Conservation (phyloP, 1,284 basidiomycete species). For the Amylostereum chailletii region DNA sequence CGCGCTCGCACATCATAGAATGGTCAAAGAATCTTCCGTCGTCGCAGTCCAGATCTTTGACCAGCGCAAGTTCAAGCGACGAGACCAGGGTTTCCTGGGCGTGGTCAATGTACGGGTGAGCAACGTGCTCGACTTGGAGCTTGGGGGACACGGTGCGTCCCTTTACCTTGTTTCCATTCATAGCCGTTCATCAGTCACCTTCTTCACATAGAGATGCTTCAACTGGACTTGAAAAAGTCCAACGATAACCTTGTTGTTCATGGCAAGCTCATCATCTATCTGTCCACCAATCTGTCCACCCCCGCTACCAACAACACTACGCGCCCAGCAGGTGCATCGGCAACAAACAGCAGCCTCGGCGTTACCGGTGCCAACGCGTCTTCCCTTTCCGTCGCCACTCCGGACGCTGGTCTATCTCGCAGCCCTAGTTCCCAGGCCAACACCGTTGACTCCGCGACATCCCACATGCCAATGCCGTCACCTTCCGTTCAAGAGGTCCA, state of each 20-base stretch:
- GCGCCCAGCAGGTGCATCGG: conserved; percentile 25
- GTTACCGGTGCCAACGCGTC: conserved; percentile 22
- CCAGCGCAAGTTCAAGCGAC: conserved; percentile 94
- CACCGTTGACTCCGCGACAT: conserved; percentile 14
- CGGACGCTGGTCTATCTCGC: conserved; percentile 22
- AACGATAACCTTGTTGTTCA: conserved; percentile 83
- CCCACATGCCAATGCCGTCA: conserved; percentile 26
- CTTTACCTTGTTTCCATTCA: not conserved
- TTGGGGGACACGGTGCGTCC: conserved; percentile 64
- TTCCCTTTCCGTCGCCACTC: conserved; percentile 24
- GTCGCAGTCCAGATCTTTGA: conserved; percentile 98
- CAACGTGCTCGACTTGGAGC: conserved; percentile 76
- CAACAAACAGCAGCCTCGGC: conserved; percentile 22
- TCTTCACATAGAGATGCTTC: conserved; percentile 56
- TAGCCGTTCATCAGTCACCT: not conserved
- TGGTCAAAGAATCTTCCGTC: conserved; percentile 82
- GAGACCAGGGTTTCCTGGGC: conserved; percentile 91
- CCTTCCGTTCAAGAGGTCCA: conserved; percentile 25
- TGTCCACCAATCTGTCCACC: conserved; percentile 56
- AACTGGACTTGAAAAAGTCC: conserved; percentile 77
- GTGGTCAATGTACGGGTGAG: conserved; percentile 83
- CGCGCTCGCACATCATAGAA: conserved; percentile 32
- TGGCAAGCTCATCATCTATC: conserved; percentile 77
- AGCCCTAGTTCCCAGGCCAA: conserved; percentile 24
- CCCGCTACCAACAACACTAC: conserved; percentile 41